A percentile compares a stretch with the other conserved stretches of the same genome.
These are phyloP conservation scores for Capronia americana DNA, from an alignment of 2,329 filamentous ascomycete species.

Conservation along the genomic window DNA sequence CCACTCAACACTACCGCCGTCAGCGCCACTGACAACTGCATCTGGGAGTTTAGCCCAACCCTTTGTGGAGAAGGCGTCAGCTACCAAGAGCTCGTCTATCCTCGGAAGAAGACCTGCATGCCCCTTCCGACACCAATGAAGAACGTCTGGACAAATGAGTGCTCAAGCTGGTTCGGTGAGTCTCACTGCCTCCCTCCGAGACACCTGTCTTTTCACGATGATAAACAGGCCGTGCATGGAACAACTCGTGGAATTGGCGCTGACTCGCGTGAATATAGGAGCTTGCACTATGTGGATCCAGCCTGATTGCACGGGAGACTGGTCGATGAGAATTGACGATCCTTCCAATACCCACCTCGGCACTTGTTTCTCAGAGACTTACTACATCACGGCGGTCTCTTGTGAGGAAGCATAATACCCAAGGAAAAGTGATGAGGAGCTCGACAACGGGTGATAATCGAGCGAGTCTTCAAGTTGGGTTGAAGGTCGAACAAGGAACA, in stretches of 20 bases:
- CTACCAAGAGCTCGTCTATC: constrained; percentile 13
- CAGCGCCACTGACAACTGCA: neutral
- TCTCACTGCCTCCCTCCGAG: neutral
- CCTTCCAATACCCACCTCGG: constrained; percentile 12
- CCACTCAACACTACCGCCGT: neutral
- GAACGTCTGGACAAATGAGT: constrained; percentile 15
- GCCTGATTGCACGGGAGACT: constrained; percentile 17
- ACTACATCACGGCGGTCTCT: constrained; percentile 21
- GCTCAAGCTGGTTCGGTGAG: constrained; percentile 16
- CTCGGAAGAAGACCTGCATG: constrained; percentile 8
- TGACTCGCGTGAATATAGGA: neutral
- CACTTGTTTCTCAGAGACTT: constrained; percentile 16
- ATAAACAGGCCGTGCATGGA: too few relatives aligned
- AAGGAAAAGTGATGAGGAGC: neutral
- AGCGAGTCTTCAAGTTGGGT: neutral
- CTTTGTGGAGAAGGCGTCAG: constrained; percentile 12
- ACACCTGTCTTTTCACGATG: neutral
- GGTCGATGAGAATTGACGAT: constrained; percentile 15
- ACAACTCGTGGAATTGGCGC: neutral
- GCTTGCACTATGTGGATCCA: constrained; percentile 21
- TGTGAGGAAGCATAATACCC: constrained; percentile 6
- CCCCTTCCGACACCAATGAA: constrained; percentile 12
- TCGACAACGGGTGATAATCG: neutral
- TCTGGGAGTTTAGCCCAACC: constrained; percentile 17
- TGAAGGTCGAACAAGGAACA: neutral